These are phyloP conservation scores for Marasmius oreades DNA, from an alignment of 1,284 basidiomycete species.

Conservation along the genomic window DNA sequence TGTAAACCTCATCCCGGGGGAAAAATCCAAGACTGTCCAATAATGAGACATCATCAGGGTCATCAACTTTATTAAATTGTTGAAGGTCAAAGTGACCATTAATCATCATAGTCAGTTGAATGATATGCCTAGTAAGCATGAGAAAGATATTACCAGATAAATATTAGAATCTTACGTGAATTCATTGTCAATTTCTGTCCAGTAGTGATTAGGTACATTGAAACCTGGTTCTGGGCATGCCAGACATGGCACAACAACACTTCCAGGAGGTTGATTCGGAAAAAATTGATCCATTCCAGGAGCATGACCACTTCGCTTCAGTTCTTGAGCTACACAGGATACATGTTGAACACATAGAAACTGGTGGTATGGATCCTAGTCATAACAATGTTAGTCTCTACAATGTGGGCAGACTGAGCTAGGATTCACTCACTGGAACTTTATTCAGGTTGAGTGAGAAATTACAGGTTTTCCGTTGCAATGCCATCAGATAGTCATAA, in stretches of 20 bases:
- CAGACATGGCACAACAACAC: conserved; percentile 6
- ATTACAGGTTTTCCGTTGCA: background rate
- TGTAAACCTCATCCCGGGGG: background rate
- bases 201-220: conserved; percentile 8
- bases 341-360: too few relatives aligned
- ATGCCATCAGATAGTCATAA: background rate
- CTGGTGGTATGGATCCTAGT: too few relatives aligned
- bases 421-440: background rate
- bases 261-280: conserved; percentile 7
- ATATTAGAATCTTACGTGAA: background rate
- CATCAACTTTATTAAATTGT: conserved; percentile 11
- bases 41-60: conserved; percentile 13
- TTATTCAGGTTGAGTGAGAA: background rate
- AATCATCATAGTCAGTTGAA: conserved; percentile 4
- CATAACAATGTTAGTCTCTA: too few relatives aligned
- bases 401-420: background rate
- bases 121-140: conserved; percentile 11
- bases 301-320: conserved; percentile 1
- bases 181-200: background rate
- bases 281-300: background rate
- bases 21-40: background rate
- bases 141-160: background rate
- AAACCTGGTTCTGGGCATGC: conserved; percentile 13
- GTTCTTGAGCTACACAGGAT: too few relatives aligned
- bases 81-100: conserved; percentile 18